Evolutionary conservation across 345 rosid species (phyloP).

Genomic region (Melastoma malabathricum): DNA sequence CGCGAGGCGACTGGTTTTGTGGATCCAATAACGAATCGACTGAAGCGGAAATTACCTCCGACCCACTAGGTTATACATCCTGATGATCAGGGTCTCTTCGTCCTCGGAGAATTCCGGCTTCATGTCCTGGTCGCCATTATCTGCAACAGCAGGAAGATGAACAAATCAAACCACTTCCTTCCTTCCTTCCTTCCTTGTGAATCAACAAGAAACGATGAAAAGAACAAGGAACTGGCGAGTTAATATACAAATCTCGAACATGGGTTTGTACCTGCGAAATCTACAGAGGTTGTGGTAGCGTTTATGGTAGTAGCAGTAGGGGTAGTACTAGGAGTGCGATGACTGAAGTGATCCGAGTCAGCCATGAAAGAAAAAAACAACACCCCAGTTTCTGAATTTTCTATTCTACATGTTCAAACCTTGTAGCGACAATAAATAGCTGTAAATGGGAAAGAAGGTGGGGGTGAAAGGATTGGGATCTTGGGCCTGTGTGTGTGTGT

Average conservation of each 20-base stretch:
- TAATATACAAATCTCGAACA: background rate
- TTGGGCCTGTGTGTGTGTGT: constrained; percentile 1
- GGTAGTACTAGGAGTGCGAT: background rate
- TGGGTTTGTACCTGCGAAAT: background rate
- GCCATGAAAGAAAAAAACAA: constrained; percentile 21
- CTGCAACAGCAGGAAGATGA: constrained; percentile 3
- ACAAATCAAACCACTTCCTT: background rate
- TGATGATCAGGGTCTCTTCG: constrained; percentile 33
- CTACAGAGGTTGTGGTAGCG: background rate
- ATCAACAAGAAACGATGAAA: no score
- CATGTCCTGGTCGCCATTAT: constrained; percentile 21
- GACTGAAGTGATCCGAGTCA: constrained; percentile 27
- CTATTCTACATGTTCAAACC: no score
- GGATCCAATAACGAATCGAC: background rate
- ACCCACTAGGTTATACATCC: constrained; percentile 47
- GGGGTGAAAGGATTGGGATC: background rate
- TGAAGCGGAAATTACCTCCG: constrained; percentile 22
- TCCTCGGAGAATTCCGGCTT: constrained; percentile 34
- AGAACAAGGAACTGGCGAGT: no score
- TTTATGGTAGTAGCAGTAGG: no score
- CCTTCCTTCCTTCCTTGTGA: no score
- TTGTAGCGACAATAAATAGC: no score
- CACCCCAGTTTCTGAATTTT: no score
- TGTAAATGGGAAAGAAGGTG: background rate
- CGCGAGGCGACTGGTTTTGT: background rate